Base-by-base conservation (phyloP, 2,329 filamentous ascomycete species). In the Dendryphion nanum region DNA sequence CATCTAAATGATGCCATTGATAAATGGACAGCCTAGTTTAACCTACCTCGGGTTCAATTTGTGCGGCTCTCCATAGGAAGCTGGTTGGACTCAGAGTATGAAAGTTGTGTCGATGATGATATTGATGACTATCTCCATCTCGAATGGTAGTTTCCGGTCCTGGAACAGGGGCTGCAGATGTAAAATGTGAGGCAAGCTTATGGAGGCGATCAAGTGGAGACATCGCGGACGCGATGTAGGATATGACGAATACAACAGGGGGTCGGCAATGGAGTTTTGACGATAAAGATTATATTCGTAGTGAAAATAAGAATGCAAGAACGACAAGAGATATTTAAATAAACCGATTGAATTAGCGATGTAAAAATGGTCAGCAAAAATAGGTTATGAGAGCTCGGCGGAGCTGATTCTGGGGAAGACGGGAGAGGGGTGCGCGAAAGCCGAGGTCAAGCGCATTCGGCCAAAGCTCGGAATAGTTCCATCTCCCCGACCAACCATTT, bases 1-100 rank as follows among this genome's bases (percentile, higher is more conserved):
- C 2, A 30, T 30, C n/a, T n/a, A n/a, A n/a, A n/a, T n/a, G n/a
- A n/a, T n/a, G n/a, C n/a, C n/a, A n/a, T n/a, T n/a, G n/a, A n/a
- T n/a, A n/a, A n/a, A n/a, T n/a, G 10, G 12, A 8, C 10, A 30
- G 8, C 29, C 10, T 30, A 10, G 28, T 29, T 16, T 14, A 12
- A 42, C 69, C 48, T 55, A 80, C 78, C 58, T 90, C 74, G 5
- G 91, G 91, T 67, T 96, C 91, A 56, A 97, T 93, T 31, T 79
- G 75, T 5, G 90, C 90, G 14, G 91, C 89, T 37, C 91, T 83
- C 49, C 87, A 85, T 16, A 95, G 73, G 63, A 95, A 96, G 65
- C 82, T 83, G 3, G 90, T 95, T 0, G 91, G 91, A 2, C 88
- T 90, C 19, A 97, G 79, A 13, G 84, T 81, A 66, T 91, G 86